Base-by-base conservation (phyloP, 495 filamentous ascomycete genomes). In the Lasiosphaeria miniovina region DNA sequence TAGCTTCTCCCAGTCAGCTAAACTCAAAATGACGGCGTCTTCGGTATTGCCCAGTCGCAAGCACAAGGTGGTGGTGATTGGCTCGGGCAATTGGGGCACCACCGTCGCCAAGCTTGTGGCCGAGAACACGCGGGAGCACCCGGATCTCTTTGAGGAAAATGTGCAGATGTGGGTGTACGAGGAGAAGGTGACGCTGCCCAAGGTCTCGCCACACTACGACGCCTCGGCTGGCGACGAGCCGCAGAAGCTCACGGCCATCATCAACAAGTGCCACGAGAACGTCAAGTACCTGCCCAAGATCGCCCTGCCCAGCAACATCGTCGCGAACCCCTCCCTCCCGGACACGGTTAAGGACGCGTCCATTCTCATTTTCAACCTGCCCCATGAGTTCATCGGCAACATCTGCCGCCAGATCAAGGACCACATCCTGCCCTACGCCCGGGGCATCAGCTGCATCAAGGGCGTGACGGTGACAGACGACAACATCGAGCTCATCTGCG, bases 121-220 rank as follows among this genome's bases (percentile, higher is more conserved):
- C 59, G 92, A 99, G 76, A 98, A 96, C 75, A 87, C 91, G 31
- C 80, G 80, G 57, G 85, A 79, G 62, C 82, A 97, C 73, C 78
- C 85, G 0, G 84, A 90, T 35, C 62, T 96, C 49, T 99, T 98
- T 70, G 87, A 97, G 62, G 75, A 86, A 65, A 83, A 91, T 55
- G 92, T 99, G 43, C 90, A 93, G 75, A 98, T 99, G 93, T 98
- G 90, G 90, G 93, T 96, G 68, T 94, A 84, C 62, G 90, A 96
- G 76, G 92, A 96, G 75, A 85, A 92, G 51, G 85, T 93, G 45
- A 84, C 84, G 53, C 77, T 95, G 54, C 75, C 89, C n/a, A 78
- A 86, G 67, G 74, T 75, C 49, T 88, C 84, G 9, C 77, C 76
- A 45, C 77, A 88, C 75, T 86, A 86, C 73, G 73, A 86, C 55